A percentile compares a stretch with the other conserved stretches of the same genome.
phyloP scores from a whole-genome alignment of 495 filamentous ascomycete species.

The Peziza echinospora region DNA sequence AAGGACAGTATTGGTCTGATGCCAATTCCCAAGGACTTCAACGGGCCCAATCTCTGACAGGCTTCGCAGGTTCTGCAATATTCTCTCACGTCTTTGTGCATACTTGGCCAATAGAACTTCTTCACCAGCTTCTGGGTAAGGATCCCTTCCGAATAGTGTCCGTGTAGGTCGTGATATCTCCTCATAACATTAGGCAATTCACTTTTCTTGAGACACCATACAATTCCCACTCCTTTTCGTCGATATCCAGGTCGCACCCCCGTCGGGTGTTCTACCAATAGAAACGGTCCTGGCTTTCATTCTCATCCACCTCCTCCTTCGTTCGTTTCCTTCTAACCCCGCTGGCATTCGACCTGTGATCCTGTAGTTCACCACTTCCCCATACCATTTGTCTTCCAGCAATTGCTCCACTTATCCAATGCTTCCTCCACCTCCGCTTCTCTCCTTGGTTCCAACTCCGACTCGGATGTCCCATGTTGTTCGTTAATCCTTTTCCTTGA shows the following conservation, averaged over 20 bases:
- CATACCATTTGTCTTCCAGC: too few relatives aligned
- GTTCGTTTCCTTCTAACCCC: not conserved
- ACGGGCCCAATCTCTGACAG: conserved; percentile 2
- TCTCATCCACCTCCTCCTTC: not conserved
- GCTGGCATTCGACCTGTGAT: not conserved
- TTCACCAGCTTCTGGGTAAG: not conserved
- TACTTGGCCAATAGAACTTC: not conserved
- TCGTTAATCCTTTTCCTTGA: too few relatives aligned
- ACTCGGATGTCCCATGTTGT: too few relatives aligned
- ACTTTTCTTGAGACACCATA: not conserved
- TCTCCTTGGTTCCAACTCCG: too few relatives aligned
- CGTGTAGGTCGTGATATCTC: not conserved
- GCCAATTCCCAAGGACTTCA: not conserved
- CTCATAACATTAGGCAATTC: not conserved
- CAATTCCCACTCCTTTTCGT: not conserved
- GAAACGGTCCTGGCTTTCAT: not conserved
- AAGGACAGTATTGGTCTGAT: conserved; percentile 1
- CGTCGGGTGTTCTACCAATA: not conserved
- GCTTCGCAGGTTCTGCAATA: not conserved
- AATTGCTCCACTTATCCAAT: not conserved
- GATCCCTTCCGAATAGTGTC: not conserved
- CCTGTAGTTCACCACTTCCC: not conserved
- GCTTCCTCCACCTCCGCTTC: not conserved
- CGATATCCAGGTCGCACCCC: not conserved
- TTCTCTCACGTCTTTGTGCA: not conserved